Evolutionary conservation across 306 rosid species (phyloP).

Genomic region (Glycine soja): DNA sequence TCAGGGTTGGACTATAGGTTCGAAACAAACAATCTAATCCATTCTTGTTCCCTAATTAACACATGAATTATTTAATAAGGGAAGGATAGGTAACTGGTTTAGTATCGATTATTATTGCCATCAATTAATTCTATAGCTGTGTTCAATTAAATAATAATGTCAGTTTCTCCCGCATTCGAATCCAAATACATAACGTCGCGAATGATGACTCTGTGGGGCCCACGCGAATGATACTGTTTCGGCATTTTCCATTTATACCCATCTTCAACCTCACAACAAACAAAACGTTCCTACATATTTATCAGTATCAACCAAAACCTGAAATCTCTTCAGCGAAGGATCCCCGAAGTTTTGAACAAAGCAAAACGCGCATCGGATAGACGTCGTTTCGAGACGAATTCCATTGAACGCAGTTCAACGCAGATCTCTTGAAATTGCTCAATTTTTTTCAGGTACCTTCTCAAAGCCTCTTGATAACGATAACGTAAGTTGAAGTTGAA

Average conservation of each 20-base stretch:
- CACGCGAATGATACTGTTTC: not conserved
- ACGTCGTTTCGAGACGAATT: conserved; percentile 27
- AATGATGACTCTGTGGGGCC: conserved; percentile 20
- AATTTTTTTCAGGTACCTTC: conserved; percentile 32
- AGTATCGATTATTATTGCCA: too few species aligned
- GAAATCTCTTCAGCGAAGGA: conserved; percentile 3
- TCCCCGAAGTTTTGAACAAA: not conserved
- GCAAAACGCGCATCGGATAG: not conserved
- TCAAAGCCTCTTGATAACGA: too few species aligned
- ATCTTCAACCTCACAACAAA: conserved; percentile 1
- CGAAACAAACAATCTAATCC: too few species aligned
- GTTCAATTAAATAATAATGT: too few species aligned
- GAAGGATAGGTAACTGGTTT: too few species aligned
- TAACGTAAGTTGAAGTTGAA: not conserved
- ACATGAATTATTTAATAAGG: too few species aligned
- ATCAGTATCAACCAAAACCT: too few species aligned
- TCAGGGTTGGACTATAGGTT: too few species aligned
- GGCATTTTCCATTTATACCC: not conserved
- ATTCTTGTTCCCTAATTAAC: too few species aligned
- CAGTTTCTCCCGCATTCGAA: too few species aligned
- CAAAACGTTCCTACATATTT: not conserved
- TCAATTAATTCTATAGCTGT: too few species aligned
- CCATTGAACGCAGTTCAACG: not conserved
- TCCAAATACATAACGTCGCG: too few species aligned
- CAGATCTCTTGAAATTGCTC: conserved; percentile 41